Conservation (phyloP, 2,329 filamentous ascomycete genomes). For the Botrytis cinerea region DNA sequence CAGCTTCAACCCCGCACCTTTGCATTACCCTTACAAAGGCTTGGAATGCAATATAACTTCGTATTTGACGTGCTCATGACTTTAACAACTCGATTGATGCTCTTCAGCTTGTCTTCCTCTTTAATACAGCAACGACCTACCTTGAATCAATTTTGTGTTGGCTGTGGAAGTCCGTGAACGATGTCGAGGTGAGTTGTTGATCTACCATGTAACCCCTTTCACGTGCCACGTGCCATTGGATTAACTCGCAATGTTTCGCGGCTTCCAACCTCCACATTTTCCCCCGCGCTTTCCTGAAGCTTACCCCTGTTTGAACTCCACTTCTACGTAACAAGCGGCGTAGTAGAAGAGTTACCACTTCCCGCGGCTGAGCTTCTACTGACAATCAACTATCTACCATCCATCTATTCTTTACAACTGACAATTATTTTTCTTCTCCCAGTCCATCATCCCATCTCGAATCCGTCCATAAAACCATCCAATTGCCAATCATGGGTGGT, state of each 20-base stretch:
- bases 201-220: slow-evolving; percentile 11
- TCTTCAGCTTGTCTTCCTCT: not conserved
- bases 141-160: not conserved
- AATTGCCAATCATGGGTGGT: slow-evolving; percentile 41
- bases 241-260: not conserved
- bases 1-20: slow-evolving; percentile 25
- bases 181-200: slow-evolving; percentile 23
- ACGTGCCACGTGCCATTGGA: not conserved
- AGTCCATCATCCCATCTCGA: not conserved
- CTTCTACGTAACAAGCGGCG: slow-evolving; percentile 24
- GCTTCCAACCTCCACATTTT: slow-evolving; percentile 2
- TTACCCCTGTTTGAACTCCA: slow-evolving; percentile 20
- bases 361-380: slow-evolving; percentile 10
- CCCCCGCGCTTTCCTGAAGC: slow-evolving; percentile 20
- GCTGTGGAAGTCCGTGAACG: not conserved
- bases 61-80: slow-evolving; percentile 12
- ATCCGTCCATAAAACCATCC: slow-evolving; percentile 26
- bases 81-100: not conserved
- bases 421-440: not conserved
- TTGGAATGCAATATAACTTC: slow-evolving; percentile 7
- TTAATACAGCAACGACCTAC: not conserved
- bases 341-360: slow-evolving; percentile 9
- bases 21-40: slow-evolving; percentile 18
- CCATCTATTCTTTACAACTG: not conserved
- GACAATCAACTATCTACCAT: not conserved